Percentiles rank a stretch among this genome's conserved stretches.
Conservation (phyloP, 331 rosid species). For the Malus hybrid region DNA sequence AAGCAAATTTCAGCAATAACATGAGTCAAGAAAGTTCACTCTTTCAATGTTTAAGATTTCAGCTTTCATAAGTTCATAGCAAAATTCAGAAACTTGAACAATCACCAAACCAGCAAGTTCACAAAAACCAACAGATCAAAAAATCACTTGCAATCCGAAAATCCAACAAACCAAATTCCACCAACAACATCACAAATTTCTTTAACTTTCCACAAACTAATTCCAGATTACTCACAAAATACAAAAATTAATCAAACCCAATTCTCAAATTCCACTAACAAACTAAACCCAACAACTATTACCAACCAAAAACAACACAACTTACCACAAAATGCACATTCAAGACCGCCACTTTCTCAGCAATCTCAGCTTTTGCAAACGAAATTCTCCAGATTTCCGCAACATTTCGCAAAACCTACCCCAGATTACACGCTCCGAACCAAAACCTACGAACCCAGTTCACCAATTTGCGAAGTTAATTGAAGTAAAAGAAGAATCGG, state of each 20-base stretch:
- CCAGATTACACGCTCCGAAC: slow-evolving; percentile 10
- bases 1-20: no score
- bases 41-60: background rate
- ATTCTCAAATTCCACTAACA: background rate
- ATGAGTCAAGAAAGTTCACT: background rate
- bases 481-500: slow-evolving; percentile 1
- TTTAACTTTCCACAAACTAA: slow-evolving; percentile 12
- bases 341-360: background rate
- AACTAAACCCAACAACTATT: slow-evolving; percentile 14
- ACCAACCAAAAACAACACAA: slow-evolving; percentile 10
- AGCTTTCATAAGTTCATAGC: background rate
- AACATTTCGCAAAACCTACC: slow-evolving; percentile 14
- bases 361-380: background rate
- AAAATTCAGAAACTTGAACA: background rate
- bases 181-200: background rate
- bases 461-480: slow-evolving; percentile 9
- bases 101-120: background rate
- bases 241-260: slow-evolving; percentile 9
- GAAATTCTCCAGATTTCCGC: slow-evolving; percentile 4
- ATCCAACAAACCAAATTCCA: background rate
- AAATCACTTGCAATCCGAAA: background rate
- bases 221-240: background rate
- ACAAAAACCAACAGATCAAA: background rate
- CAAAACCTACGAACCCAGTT: slow-evolving; percentile 21
- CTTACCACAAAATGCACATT: slow-evolving; percentile 20